Evolutionary conservation across 2,329 filamentous ascomycete genomes (phyloP).

Genomic region (Sphaerulina musiva): DNA sequence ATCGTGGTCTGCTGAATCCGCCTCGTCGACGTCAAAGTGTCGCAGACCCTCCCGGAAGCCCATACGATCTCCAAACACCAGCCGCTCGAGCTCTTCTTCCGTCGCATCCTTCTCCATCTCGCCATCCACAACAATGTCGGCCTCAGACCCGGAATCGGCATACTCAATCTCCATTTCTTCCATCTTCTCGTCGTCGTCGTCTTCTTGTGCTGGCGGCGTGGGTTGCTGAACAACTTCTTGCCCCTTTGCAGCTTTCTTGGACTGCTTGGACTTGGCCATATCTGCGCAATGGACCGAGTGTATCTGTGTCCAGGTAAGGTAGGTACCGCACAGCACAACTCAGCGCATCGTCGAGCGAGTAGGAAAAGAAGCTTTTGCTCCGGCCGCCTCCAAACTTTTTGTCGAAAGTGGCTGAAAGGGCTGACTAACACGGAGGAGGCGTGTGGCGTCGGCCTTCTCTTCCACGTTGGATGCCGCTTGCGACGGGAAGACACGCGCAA

Average conservation of each 20-base stretch:
- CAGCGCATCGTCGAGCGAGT: background rate
- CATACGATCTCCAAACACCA: slow-evolving; percentile 82
- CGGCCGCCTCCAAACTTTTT: background rate
- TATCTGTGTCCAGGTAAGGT: background rate
- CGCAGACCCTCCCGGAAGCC: slow-evolving; percentile 73
- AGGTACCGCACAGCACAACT: background rate
- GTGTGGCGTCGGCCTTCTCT: too few relatives aligned
- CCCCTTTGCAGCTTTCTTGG: slow-evolving; percentile 7
- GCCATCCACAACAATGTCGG: slow-evolving; percentile 28
- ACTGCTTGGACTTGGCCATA: slow-evolving; percentile 19
- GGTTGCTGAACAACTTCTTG: slow-evolving; percentile 19
- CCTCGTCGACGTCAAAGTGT: slow-evolving; percentile 42
- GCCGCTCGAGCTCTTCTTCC: slow-evolving; percentile 52
- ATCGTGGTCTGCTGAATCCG: slow-evolving; percentile 42
- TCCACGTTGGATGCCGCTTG: too few relatives aligned
- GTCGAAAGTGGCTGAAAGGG: background rate
- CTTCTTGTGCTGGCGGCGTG: slow-evolving; percentile 17
- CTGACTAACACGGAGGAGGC: background rate
- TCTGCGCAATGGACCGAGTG: background rate
- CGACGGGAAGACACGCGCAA: too few relatives aligned
- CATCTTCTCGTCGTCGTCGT: slow-evolving; percentile 19
- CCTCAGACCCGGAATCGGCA: slow-evolving; percentile 27
- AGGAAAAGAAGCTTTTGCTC: background rate
- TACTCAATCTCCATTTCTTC: slow-evolving; percentile 11
- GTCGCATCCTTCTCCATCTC: slow-evolving; percentile 28